Evolutionary conservation across 2,329 filamentous ascomycete species (phyloP).

Genomic region (Didymella exigua): DNA sequence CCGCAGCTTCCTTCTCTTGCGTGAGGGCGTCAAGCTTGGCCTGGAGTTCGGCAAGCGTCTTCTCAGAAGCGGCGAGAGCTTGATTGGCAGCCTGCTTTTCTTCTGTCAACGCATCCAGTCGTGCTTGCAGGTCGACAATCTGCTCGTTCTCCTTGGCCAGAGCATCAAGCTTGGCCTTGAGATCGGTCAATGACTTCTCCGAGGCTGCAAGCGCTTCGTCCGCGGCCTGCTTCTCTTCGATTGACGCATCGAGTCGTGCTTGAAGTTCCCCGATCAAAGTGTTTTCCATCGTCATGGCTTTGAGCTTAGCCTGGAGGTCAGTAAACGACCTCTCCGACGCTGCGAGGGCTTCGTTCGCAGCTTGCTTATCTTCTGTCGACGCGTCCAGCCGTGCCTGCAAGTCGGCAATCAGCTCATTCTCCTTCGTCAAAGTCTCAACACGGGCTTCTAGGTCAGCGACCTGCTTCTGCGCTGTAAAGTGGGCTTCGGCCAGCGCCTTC

Average conservation of each 20-base stretch:
- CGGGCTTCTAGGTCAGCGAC: conserved; percentile 32
- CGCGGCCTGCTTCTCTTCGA: conserved; percentile 26
- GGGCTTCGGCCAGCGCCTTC: conserved; percentile 26
- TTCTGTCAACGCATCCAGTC: conserved; percentile 21
- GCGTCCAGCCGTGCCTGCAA: conserved; percentile 21
- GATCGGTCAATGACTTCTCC: conserved; percentile 18
- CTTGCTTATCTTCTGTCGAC: conserved; percentile 27
- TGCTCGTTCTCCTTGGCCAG: conserved; percentile 22
- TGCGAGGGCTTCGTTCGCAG: conserved; percentile 27
- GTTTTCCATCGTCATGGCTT: conserved; percentile 26
- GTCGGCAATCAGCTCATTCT: conserved; percentile 18
- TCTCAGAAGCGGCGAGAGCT: conserved; percentile 21
- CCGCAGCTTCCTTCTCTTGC: conserved; percentile 22
- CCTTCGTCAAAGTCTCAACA: conserved; percentile 25
- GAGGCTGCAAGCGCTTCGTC: conserved; percentile 29
- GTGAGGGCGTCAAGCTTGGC: conserved; percentile 25
- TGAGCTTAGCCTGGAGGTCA: conserved; percentile 30
- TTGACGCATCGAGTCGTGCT: conserved; percentile 19
- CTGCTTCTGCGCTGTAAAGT: conserved; percentile 28
- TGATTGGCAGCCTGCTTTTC: conserved; percentile 30
- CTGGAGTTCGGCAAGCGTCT: conserved; percentile 26
- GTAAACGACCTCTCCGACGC: conserved; percentile 15
- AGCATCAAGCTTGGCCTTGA: conserved; percentile 17
- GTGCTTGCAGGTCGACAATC: conserved; percentile 19
- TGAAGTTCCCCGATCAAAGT: conserved; percentile 16